Conservation (phyloP, 1,284 basidiomycete species). For the Leucoagaricus sp. region DNA sequence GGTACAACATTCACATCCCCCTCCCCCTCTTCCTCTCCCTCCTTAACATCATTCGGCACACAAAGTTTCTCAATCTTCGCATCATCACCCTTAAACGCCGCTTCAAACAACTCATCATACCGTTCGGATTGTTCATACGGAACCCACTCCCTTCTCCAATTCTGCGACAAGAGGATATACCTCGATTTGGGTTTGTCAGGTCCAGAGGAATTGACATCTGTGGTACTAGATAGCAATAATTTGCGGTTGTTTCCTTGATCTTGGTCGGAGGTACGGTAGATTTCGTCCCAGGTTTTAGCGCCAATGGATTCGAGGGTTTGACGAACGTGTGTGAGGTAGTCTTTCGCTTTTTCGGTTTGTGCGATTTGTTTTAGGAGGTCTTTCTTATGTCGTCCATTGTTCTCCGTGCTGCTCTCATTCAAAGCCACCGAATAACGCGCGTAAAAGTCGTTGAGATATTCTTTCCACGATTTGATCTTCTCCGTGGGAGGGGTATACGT, state of each 20-base stretch:
- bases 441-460: constrained; percentile 13
- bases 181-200: constrained; percentile 6
- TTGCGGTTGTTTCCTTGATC: too few relatives aligned
- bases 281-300: constrained; percentile 46
- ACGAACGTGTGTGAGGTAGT: constrained; percentile 39
- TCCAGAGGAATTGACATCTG: too few relatives aligned
- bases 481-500: neutral
- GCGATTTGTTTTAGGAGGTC: constrained; percentile 16
- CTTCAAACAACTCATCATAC: constrained; percentile 56
- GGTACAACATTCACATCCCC: neutral
- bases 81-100: constrained; percentile 51
- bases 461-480: constrained; percentile 25
- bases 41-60: constrained; percentile 43
- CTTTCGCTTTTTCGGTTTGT: constrained; percentile 26
- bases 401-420: constrained; percentile 3
- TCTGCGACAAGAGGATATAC: constrained; percentile 18
- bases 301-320: constrained; percentile 35
- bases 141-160: constrained; percentile 22
- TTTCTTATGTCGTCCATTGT: neutral
- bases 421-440: neutral
- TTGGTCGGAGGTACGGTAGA: constrained; percentile 21
- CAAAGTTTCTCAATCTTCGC: constrained; percentile 50
- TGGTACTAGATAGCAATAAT: too few relatives aligned
- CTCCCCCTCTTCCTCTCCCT: neutral
- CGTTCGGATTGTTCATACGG: constrained; percentile 30